Conservation (phyloP, 2,329 filamentous ascomycete genomes). For the Colletotrichum spaethianum region DNA sequence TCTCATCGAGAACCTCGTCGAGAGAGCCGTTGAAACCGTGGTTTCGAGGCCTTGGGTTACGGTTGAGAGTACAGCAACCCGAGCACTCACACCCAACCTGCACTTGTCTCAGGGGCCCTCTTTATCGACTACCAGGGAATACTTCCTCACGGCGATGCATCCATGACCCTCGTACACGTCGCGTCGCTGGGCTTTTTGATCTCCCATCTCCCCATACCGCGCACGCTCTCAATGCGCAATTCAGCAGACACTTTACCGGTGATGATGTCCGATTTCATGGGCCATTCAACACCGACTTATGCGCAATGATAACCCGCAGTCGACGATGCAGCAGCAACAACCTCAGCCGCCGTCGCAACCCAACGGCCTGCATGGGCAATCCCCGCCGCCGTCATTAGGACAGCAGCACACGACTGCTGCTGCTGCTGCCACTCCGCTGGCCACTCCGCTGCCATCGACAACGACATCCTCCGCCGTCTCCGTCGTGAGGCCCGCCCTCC, state of each 20-base stretch:
- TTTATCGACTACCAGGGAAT: background rate
- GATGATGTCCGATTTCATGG: constrained; percentile 26
- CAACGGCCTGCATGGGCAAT: constrained; percentile 23
- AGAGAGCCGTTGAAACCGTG: constrained; percentile 14
- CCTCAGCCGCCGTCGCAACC: constrained; percentile 7
- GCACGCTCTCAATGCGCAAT: constrained; percentile 21
- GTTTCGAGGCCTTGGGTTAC: constrained; percentile 1
- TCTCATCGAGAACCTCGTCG: constrained; percentile 20
- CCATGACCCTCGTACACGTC: constrained; percentile 18
- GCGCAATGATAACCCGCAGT: constrained; percentile 28
- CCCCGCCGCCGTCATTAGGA: constrained; percentile 18
- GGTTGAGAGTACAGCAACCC: background rate
- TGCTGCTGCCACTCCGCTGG: background rate
- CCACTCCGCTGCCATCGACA: background rate
- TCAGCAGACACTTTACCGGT: constrained; percentile 3
- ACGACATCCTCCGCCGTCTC: background rate
- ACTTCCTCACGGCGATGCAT: constrained; percentile 7
- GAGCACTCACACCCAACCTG: constrained; percentile 1
- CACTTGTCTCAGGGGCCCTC: background rate
- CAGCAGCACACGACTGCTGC: background rate
- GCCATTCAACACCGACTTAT: constrained; percentile 24
- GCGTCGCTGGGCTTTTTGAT: constrained; percentile 11
- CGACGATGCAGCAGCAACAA: constrained; percentile 30
- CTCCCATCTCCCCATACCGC: constrained; percentile 6
- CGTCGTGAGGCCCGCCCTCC: constrained; percentile 60